Conservation (phyloP, 1,284 basidiomycete species). For the Phylloporus gajari region DNA sequence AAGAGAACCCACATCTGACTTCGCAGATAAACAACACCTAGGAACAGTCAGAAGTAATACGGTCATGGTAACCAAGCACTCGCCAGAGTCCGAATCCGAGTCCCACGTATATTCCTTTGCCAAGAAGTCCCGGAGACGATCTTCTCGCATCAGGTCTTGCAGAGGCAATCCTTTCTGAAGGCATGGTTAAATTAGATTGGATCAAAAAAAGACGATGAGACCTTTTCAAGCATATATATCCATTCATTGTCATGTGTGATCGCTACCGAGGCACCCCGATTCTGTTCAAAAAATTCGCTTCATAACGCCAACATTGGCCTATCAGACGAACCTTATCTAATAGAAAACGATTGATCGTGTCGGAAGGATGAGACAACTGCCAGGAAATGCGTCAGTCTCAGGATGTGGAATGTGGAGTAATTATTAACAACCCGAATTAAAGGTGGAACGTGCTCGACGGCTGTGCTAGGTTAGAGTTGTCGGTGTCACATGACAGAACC, state of each 20-base stretch:
- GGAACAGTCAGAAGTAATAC: background rate
- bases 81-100: background rate
- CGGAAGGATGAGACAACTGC: slow-evolving; percentile 13
- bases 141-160: background rate
- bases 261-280: too few relatives aligned
- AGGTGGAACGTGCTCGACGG: background rate
- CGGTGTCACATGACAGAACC: background rate
- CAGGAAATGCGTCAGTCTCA: background rate
- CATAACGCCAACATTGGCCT: background rate
- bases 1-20: background rate
- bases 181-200: background rate
- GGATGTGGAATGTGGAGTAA: background rate
- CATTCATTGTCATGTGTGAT: slow-evolving; percentile 3
- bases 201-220: background rate
- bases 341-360: slow-evolving; percentile 16
- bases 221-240: background rate
- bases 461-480: background rate
- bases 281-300: background rate
- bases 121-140: background rate
- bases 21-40: background rate
- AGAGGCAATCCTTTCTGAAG: background rate
- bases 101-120: background rate
- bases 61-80: background rate
- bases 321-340: slow-evolving; percentile 6
- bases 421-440: background rate